Evolutionary conservation across 495 filamentous ascomycete species (phyloP), one percentile per base, ranked within the genome.

Genomic region (Achaetomiella virescens): DNA sequence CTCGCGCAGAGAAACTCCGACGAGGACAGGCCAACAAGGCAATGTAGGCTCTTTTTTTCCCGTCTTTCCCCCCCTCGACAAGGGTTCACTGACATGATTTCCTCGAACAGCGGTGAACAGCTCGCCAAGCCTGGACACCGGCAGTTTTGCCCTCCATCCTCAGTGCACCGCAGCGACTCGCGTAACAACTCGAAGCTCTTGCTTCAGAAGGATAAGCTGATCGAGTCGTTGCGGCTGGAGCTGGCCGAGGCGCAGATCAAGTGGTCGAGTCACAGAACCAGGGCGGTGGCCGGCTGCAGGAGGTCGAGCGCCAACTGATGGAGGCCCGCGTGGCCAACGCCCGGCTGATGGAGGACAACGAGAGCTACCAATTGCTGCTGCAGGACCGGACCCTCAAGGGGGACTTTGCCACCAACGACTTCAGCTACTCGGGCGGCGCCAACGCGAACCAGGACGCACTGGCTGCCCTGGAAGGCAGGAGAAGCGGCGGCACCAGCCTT

Each of bases 311-410:
- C 59, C 81, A 85, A 54, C 81, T 97, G 38, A 80, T 96, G 61
- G 93, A 97, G 58, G 86, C 89, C 25, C 87, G 90, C 22, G 90
- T 97, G 84, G 86, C 90, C 44, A 97, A 97, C 63, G 92, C 93
- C 33, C 83, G 91, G 35, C 71, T 98, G 51, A 93, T 96, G 89
- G 93, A 98, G 72, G 93, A 98, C 69, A 97, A 97, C 63, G 93
- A 98, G 67, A 95, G 90, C 68, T 98, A 93, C 66, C 93, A 98
- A 66, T 80, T 98, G 18, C 83, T 98, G 2, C 84, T 97, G 2
- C 88, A 87, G 59, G 90, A 97, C 63, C 88, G 90, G 74, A 97
- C 93, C 0, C 78, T 98, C 37, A 95, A 95, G 59, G 93, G 93
- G 24, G 92, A 97, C 62, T 95, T 96, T 64, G 80, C 83, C 58